Evolutionary conservation across 345 rosid genomes (phyloP), one percentile per base, ranked within the genome.

Genomic region (Moricandia arvensis): DNA sequence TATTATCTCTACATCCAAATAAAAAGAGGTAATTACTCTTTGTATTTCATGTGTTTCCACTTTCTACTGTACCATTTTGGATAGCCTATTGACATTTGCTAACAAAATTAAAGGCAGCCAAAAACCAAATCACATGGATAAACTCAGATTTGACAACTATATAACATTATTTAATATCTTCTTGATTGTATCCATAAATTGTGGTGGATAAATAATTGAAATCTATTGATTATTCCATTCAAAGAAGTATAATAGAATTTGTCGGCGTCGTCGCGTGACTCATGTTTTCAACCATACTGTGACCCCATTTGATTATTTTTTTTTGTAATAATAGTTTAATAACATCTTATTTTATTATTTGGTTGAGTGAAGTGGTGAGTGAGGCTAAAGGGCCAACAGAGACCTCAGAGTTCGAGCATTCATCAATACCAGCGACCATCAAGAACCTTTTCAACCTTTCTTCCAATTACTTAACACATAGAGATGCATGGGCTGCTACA

Each of bases 401-500:
- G 45, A 85, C 68, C 66, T 90, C 99, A 15, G 99, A 95, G 77
- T 90, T 79, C 31, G 97, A 95, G 82, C 97, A 95, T 66, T 95
- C 99, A 27, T 92, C 99, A 30, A 85, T 95, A 66, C 97, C 99
- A 15, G 99, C 99, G 51, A 95, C 96, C 17, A 83, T 95, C 51
- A 95, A 90, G 93, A 92, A 95, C 76, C 83, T 95, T 3, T 95
- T 95, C 88, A 87, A 88, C 63, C 87, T 95, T 45, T 77, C 85
- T 37, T 92, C 99, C 41, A 92, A 90, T 75, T 95, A 87, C 87
- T 85, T 95, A 53, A 95, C 99, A 54, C 91, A 88, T 74, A 83
- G 99, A 76, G 99, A 95, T 83, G 97, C 99, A 65, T 92, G 99
- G 99, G 99, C 99, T 0, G 91, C 88, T 55, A 92, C 97, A 21